Conservation (phyloP, 2,329 filamentous ascomycete genomes). For the Ascochyta clinopodiicola region DNA sequence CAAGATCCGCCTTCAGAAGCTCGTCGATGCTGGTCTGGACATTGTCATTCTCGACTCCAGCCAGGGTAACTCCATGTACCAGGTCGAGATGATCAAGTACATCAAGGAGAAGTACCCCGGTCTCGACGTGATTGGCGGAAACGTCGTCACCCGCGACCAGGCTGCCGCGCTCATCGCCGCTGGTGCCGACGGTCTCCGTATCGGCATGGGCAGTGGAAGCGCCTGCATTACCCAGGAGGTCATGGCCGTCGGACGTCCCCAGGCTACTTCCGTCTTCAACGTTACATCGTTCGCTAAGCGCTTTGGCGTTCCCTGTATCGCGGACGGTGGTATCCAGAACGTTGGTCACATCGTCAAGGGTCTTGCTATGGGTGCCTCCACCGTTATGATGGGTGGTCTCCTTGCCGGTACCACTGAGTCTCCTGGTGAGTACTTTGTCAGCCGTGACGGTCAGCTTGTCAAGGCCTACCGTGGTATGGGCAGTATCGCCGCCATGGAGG, state of each 20-base stretch:
- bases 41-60: conserved; percentile 95
- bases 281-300: conserved; percentile 87
- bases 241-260: conserved; percentile 97
- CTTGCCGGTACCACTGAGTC: conserved; percentile 97
- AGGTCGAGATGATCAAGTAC: conserved; percentile 98
- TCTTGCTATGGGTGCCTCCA: conserved; percentile 89
- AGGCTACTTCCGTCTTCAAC: conserved; percentile 90
- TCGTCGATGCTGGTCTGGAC: conserved; percentile 93
- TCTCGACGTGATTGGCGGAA: conserved; percentile 95
- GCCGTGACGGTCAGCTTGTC: conserved; percentile 94
- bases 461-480: conserved; percentile 99
- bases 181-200: conserved; percentile 93
- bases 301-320: conserved; percentile 97
- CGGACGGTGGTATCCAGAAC: conserved; percentile 97
- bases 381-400: conserved; percentile 99
- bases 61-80: conserved; percentile 98
- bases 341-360: conserved; percentile 99
- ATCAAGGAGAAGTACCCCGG: conserved; percentile 85
- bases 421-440: conserved; percentile 95
- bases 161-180: conserved; percentile 90
- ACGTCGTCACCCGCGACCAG: conserved; percentile 97
- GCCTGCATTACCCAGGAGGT: conserved; percentile 99
- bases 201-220: conserved; percentile 97
- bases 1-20: conserved; percentile 81
- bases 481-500: conserved; percentile 98